Percentiles rank a stretch among this genome's conserved stretches.
These are phyloP conservation scores for Exophiala lecanii-corni DNA, from an alignment of 2,329 filamentous ascomycete species.

Conservation along the genomic window DNA sequence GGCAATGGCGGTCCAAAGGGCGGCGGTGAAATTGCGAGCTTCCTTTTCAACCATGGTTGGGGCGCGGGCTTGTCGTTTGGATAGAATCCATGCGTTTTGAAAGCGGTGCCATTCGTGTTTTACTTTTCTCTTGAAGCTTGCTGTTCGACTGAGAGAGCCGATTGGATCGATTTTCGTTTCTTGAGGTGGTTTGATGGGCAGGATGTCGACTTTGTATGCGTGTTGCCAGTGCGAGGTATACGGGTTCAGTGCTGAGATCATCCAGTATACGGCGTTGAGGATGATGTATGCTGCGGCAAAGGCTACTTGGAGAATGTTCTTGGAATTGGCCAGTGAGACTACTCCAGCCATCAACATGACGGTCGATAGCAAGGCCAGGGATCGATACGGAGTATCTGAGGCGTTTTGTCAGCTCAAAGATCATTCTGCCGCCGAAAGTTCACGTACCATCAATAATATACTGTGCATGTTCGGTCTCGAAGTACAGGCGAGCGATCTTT, in stretches of 20 bases:
- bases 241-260: conserved; percentile 36
- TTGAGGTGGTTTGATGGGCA: conserved; percentile 3
- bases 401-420: conserved; percentile 29
- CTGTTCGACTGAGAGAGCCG: background rate
- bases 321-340: conserved; percentile 58
- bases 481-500: conserved; percentile 59
- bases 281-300: conserved; percentile 56
- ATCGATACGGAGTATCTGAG: conserved; percentile 42
- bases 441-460: conserved; percentile 43
- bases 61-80: conserved; percentile 4
- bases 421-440: background rate
- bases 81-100: conserved; percentile 8
- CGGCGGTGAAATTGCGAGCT: conserved; percentile 37
- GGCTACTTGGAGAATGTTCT: conserved; percentile 57
- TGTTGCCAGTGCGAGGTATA: conserved; percentile 17
- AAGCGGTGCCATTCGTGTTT: conserved; percentile 13
- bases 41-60: conserved; percentile 13
- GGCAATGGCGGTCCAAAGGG: conserved; percentile 46
- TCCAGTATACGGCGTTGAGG: conserved; percentile 59
- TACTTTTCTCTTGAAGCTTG: conserved; percentile 5
- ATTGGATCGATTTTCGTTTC: conserved; percentile 1
- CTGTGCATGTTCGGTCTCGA: conserved; percentile 56
- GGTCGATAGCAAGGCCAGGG: conserved; percentile 55
- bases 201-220: conserved; percentile 12
- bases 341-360: conserved; percentile 58